Conservation (phyloP, 805 yeast species). For the Cyberlindnera galapagoensis region DNA sequence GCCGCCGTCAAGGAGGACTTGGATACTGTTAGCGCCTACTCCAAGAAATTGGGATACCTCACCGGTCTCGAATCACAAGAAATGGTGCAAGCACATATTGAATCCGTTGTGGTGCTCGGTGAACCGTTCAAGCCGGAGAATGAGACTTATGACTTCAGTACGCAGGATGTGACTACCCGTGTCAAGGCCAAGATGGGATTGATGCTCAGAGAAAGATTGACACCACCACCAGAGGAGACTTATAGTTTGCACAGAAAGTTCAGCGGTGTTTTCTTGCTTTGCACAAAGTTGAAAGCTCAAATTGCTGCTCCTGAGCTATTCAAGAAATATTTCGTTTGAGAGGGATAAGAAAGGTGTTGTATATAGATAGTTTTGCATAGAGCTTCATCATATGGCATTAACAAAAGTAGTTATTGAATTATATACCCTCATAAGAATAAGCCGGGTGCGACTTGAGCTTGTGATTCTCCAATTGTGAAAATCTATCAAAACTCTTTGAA, state of each 20-base stretch:
- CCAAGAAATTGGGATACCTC: slow-evolving; percentile 74
- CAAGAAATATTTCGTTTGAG: slow-evolving; percentile 48
- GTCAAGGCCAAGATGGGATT: slow-evolving; percentile 81
- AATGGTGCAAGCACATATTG: slow-evolving; percentile 90
- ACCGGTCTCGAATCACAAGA: slow-evolving; percentile 85
- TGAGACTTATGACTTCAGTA: slow-evolving; percentile 55
- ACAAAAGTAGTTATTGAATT: background rate
- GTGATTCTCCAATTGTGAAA: slow-evolving; percentile 37
- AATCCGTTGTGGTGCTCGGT: slow-evolving; percentile 83
- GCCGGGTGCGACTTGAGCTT: slow-evolving; percentile 15
- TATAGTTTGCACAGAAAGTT: slow-evolving; percentile 93
- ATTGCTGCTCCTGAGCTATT: slow-evolving; percentile 80
- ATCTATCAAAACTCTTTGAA: slow-evolving; percentile 43
- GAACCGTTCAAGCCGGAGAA: slow-evolving; percentile 79
- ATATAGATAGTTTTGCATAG: background rate
- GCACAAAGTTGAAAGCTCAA: slow-evolving; percentile 76
- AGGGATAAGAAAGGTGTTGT: background rate
- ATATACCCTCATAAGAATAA: background rate
- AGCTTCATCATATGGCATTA: too few species aligned
- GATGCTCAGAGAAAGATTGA: slow-evolving; percentile 85
- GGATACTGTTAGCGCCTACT: slow-evolving; percentile 53
- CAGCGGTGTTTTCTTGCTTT: slow-evolving; percentile 86
- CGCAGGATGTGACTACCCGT: slow-evolving; percentile 90
- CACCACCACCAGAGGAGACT: slow-evolving; percentile 98
- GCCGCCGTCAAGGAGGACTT: slow-evolving; percentile 71